These are phyloP conservation scores for Adansonia digitata DNA, from an alignment of 345 rosid species.

Conservation along the genomic window DNA sequence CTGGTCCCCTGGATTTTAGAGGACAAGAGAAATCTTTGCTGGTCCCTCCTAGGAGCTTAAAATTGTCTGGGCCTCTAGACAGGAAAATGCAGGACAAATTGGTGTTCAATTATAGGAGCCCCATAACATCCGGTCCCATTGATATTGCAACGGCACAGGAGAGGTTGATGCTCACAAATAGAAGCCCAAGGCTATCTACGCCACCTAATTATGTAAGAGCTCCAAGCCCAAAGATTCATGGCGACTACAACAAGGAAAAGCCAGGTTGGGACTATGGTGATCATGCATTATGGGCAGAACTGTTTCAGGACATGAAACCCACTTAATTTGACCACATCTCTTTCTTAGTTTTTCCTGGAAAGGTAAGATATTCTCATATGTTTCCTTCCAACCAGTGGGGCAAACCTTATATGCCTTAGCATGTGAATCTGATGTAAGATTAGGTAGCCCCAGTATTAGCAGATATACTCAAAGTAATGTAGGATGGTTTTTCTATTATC, in stretches of 20 bases:
- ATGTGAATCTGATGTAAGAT: neutral
- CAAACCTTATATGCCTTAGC: neutral
- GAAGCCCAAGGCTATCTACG: conserved; percentile 45
- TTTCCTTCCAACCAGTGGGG: neutral
- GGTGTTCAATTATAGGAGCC: conserved; percentile 38
- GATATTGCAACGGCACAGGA: conserved; percentile 31
- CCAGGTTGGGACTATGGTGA: conserved; percentile 32
- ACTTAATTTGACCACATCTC: conserved; percentile 31
- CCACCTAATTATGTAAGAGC: conserved; percentile 36
- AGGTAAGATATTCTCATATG: neutral
- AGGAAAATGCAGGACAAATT: conserved; percentile 48
- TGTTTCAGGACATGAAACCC: conserved; percentile 76
- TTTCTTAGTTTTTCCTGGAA: conserved; percentile 3
- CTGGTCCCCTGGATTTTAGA: conserved; percentile 64
- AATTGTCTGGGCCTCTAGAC: conserved; percentile 69
- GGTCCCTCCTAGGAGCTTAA: conserved; percentile 26
- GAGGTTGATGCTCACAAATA: conserved; percentile 15
- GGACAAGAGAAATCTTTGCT: conserved; percentile 32
- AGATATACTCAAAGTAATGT: neutral
- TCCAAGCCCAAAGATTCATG: conserved; percentile 40
- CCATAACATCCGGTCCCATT: conserved; percentile 32
- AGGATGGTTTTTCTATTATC: neutral
- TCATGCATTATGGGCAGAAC: conserved; percentile 50
- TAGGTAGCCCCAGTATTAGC: neutral
- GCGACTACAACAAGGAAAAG: conserved; percentile 20